A percentile compares a stretch with the other conserved stretches of the same genome.
Evolutionary conservation across 2,329 filamentous ascomycete species (phyloP).

Genomic region (Ophiostoma ulmi): DNA sequence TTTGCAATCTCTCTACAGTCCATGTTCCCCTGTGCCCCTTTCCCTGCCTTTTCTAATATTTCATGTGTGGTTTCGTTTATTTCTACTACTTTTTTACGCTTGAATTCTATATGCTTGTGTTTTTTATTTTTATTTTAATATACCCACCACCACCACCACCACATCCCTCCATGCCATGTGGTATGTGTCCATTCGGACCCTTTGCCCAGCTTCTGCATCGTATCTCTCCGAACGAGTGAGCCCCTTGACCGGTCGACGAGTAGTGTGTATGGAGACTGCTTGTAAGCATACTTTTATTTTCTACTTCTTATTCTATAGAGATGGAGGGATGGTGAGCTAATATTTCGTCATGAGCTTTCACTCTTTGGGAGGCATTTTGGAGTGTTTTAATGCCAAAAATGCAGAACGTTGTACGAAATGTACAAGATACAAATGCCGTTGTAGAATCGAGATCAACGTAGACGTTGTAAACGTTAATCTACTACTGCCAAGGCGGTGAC

Average conservation of each 20-base stretch:
- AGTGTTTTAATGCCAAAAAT: not conserved
- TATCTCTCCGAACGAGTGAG: not conserved
- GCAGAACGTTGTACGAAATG: too few species aligned
- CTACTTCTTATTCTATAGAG: not conserved
- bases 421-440: not conserved
- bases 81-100: not conserved
- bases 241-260: not conserved
- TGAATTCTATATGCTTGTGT: not conserved
- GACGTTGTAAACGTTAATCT: not conserved
- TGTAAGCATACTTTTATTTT: too few species aligned
- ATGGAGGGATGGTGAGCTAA: not conserved
- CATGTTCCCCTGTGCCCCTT: slow-evolving; percentile 1
- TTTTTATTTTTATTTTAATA: not conserved
- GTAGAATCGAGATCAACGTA: not conserved
- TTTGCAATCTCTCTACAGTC: not conserved
- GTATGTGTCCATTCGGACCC: slow-evolving; percentile 5
- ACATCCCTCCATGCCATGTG: slow-evolving; percentile 8
- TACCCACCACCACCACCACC: not conserved
- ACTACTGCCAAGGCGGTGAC: not conserved
- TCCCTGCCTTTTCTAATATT: not conserved
- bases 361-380: not conserved
- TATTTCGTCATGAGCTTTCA: slow-evolving; percentile 1
- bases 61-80: not conserved
- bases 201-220: not conserved
- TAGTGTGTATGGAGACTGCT: not conserved